A percentile compares a stretch with the other conserved stretches of the same genome.
phyloP scores from a whole-genome alignment of 352 stramenopile genomes.

The Phytopythium oedochilum region DNA sequence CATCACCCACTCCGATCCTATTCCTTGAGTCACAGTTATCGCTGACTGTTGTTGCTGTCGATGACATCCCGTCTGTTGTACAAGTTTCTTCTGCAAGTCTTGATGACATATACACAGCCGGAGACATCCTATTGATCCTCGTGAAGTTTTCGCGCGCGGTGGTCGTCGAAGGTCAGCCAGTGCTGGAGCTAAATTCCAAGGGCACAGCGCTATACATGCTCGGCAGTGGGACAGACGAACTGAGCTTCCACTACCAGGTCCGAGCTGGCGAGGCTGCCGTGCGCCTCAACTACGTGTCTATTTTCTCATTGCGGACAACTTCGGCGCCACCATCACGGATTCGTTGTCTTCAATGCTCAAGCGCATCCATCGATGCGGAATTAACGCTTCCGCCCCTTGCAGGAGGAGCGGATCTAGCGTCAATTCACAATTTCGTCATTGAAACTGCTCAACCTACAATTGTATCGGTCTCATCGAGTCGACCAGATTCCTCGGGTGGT shows the following conservation, averaged over 20 bases:
- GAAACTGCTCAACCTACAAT: constrained; percentile 34
- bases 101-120: constrained; percentile 51
- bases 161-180: constrained; percentile 35
- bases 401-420: constrained; percentile 23
- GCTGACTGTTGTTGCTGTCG: constrained; percentile 28
- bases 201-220: constrained; percentile 43
- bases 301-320: constrained; percentile 28
- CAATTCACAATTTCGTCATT: constrained; percentile 26
- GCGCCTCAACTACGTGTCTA: constrained; percentile 54
- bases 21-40: constrained; percentile 7
- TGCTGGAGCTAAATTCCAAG: constrained; percentile 68
- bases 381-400: constrained; percentile 27
- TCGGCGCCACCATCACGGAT: constrained; percentile 17
- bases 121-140: constrained; percentile 55
- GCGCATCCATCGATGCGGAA: constrained; percentile 25
- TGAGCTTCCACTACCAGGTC: constrained; percentile 73
- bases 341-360: constrained; percentile 14
- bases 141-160: constrained; percentile 50
- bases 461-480: constrained; percentile 37
- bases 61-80: constrained; percentile 28
- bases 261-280: constrained; percentile 26
- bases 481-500: constrained; percentile 19
- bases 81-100: constrained; percentile 34
- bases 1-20: constrained; percentile 11
- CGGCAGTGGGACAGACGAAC: constrained; percentile 31